A percentile compares a stretch with the other conserved stretches of the same genome.
Evolutionary conservation across 202 grass and related monocot species (phyloP).

Genomic region (Carex sylvatica): DNA sequence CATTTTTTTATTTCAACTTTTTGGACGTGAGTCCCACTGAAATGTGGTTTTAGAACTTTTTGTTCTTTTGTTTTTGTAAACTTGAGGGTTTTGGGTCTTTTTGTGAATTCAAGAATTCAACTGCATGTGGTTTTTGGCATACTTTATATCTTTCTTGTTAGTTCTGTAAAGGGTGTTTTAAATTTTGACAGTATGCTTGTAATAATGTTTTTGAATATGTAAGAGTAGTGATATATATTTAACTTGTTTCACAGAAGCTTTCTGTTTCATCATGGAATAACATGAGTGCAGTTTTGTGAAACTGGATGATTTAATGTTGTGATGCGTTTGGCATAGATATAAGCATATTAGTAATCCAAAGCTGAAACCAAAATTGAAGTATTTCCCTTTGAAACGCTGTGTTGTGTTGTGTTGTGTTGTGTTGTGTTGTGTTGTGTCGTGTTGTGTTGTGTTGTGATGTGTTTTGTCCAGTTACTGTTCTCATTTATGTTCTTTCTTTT

Average conservation of each 20-base stretch:
- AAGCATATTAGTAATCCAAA: not conserved
- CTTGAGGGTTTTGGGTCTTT: not conserved
- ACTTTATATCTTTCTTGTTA: not conserved
- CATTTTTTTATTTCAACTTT: conserved; percentile 23
- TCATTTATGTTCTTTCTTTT: too few species aligned
- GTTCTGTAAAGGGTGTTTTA: not conserved
- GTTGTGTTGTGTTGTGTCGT: too few species aligned
- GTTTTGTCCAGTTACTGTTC: too few species aligned
- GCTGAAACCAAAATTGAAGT: too few species aligned
- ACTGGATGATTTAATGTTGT: not conserved
- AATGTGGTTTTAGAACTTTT: not conserved
- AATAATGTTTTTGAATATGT: conserved; percentile 1
- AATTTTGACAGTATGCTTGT: conserved; percentile 4
- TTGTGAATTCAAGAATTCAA: not conserved
- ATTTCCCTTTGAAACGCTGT: too few species aligned
- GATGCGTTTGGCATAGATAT: not conserved
- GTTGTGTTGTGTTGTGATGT: too few species aligned
- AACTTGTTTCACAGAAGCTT: not conserved
- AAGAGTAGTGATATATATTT: not conserved
- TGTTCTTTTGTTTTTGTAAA: not conserved
- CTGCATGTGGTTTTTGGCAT: not conserved
- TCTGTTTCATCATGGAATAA: not conserved
- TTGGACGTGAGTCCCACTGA: not conserved
- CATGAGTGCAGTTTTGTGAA: not conserved
- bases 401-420: too few species aligned